Evolutionary conservation across 2,329 filamentous ascomycete genomes (phyloP), one percentile per base, ranked within the genome.

Genomic region (Colletotrichum acutatum): DNA sequence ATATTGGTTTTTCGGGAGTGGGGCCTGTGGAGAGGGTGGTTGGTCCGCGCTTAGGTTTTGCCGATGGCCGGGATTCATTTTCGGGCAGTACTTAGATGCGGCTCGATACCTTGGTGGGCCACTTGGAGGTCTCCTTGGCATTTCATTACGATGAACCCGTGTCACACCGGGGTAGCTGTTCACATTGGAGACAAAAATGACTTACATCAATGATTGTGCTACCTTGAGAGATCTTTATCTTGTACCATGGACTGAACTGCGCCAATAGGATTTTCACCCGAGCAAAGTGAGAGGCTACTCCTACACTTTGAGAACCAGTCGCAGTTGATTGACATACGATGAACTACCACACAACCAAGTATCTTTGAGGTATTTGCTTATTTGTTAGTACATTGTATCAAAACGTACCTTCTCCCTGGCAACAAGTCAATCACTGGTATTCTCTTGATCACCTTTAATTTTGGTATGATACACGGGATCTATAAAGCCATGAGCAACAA

Each of bases 31-130:
- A 26, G 42, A 34, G 28, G 37, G 19, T 42, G 37, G 16, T 42
- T 49, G 19, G 37, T 46, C 54, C 62, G 77, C 22, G 53, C 68
- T 52, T 54, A 54, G 28, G 22, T 12, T n/a, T 2, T 34, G 46
- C 74, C 69, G 64, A 66, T 74, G 68, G 49, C 71, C 72, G 9
- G 49, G 19, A 61, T 42, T 26, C 34, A 49, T 37, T 30, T 34
- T 34, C 32, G 5, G 8, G n/a, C n/a, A n/a, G n/a, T n/a, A n/a
- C n/a, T 42, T n/a, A 12, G 26, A 58, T n/a, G 54, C 42, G 22
- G 24, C 12, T 26, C 16, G 26, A 16, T 30, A 5, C 34, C 22
- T 49, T n/a, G 42, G 42, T 49, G 19, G 59, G 37, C 37, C 59
- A 46, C 42, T 22, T 42, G 16, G 14, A 42, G 16, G 37, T 42